Conservation (phyloP, 331 rosid species). For the Quercus phellos region DNA sequence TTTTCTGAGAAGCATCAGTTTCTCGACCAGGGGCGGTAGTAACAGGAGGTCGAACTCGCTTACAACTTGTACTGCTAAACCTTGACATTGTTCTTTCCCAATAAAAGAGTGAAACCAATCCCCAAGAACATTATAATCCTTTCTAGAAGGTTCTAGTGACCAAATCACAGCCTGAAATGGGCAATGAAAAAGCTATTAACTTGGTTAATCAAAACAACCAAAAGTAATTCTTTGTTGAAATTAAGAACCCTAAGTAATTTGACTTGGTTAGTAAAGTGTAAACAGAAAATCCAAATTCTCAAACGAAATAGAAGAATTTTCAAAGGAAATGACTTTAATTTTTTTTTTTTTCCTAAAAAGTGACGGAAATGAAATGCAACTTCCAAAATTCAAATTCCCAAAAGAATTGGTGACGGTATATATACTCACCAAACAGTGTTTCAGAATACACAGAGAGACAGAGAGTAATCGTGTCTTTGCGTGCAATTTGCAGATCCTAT, state of each 20-base stretch:
- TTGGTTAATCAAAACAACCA: not conserved
- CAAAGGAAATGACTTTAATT: too few relatives aligned
- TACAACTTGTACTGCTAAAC: slow-evolving; percentile 31
- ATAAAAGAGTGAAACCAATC: too few relatives aligned
- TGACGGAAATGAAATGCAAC: too few relatives aligned
- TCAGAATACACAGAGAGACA: not conserved
- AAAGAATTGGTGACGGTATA: too few relatives aligned
- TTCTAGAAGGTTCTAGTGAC: too few relatives aligned
- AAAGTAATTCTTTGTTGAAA: slow-evolving; percentile 4
- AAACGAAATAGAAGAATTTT: too few relatives aligned
- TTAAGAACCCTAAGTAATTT: not conserved
- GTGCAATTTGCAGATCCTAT: slow-evolving; percentile 40
- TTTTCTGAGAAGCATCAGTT: slow-evolving; percentile 42
- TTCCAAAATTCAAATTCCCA: too few relatives aligned
- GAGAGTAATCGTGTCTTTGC: slow-evolving; percentile 10
- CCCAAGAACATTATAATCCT: not conserved
- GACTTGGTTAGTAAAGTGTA: too few relatives aligned
- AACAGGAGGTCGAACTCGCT: not conserved
- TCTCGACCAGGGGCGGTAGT: slow-evolving; percentile 37
- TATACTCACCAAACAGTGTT: slow-evolving; percentile 37
- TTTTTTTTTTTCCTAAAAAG: too few relatives aligned
- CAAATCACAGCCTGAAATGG: too few relatives aligned
- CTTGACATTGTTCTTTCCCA: slow-evolving; percentile 48
- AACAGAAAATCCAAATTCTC: too few relatives aligned
- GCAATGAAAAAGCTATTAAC: too few relatives aligned